Evolutionary conservation across 345 rosid species (phyloP).

Genomic region (Anastatica hierochuntica): DNA sequence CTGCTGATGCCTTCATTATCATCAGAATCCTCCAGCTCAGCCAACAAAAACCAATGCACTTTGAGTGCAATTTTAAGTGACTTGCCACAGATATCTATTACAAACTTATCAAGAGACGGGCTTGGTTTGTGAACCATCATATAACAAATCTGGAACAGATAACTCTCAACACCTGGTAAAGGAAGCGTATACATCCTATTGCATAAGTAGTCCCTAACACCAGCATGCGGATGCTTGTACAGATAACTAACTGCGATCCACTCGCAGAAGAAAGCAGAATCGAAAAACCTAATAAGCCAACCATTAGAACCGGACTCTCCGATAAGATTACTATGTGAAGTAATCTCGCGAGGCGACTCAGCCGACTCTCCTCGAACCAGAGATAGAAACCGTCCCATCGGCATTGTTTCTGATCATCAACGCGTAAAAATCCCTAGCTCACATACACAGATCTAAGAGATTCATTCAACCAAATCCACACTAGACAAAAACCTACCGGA

Average conservation of each 20-base stretch:
- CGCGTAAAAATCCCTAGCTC: conserved; percentile 33
- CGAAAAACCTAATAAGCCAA: conserved; percentile 97
- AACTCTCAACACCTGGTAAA: conserved; percentile 80
- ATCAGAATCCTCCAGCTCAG: conserved; percentile 90
- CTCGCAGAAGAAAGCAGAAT: conserved; percentile 97
- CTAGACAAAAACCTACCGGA: conserved; percentile 1
- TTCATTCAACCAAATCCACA: neutral
- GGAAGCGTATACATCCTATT: conserved; percentile 97
- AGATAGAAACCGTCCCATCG: conserved; percentile 91
- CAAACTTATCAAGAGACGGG: conserved; percentile 97
- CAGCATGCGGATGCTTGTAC: conserved; percentile 89
- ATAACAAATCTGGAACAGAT: conserved; percentile 87
- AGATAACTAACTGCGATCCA: conserved; percentile 99
- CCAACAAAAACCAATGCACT: conserved; percentile 98
- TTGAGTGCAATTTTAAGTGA: conserved; percentile 82
- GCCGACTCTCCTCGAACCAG: conserved; percentile 59
- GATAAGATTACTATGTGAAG: conserved; percentile 44
- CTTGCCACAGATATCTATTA: conserved; percentile 76
- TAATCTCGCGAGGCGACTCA: conserved; percentile 87
- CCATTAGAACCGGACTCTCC: conserved; percentile 89
- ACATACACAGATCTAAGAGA: conserved; percentile 18
- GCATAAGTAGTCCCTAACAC: conserved; percentile 94
- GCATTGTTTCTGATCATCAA: conserved; percentile 45
- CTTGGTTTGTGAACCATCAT: conserved; percentile 97
- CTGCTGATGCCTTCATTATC: conserved; percentile 94